These are phyloP conservation scores for Fraxinus baroniana DNA, from an alignment of 305 asterid genomes.

Conservation along the genomic window DNA sequence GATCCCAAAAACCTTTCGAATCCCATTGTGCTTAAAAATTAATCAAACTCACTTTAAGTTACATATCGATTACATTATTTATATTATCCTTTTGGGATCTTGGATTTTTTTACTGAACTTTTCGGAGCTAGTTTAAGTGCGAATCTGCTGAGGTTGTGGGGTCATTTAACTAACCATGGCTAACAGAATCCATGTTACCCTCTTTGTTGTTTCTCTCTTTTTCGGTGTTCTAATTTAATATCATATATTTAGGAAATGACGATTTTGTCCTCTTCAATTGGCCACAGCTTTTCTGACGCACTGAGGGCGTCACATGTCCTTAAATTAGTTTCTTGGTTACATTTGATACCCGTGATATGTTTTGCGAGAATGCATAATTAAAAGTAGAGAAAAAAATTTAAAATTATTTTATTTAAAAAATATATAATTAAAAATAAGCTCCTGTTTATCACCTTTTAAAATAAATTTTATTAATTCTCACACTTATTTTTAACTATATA, in stretches of 20 bases:
- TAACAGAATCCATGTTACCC: constrained; percentile 26
- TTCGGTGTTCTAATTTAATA: neutral
- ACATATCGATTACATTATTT: neutral
- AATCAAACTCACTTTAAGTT: neutral
- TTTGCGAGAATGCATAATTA: no score
- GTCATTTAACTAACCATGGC: constrained; percentile 14
- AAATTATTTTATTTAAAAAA: no score
- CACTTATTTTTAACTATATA: no score
- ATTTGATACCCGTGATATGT: no score
- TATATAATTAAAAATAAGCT: neutral
- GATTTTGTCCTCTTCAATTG: constrained; percentile 14
- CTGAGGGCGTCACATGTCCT: neutral
- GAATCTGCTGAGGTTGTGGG: constrained; percentile 6
- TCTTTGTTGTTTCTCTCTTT: neutral
- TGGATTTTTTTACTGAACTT: neutral
- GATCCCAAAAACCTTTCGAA: neutral
- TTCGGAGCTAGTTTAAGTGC: constrained; percentile 16
- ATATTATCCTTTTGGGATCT: neutral
- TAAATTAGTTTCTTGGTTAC: neutral
- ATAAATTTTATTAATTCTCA: no score
- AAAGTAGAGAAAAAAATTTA: no score
- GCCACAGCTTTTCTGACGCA: neutral
- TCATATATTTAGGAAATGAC: constrained; percentile 11
- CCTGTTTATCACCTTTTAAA: no score
- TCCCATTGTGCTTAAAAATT: neutral